These are phyloP conservation scores for Mrakia hoshinonis DNA, from an alignment of 768 basidiomycete genomes.

Conservation along the genomic window DNA sequence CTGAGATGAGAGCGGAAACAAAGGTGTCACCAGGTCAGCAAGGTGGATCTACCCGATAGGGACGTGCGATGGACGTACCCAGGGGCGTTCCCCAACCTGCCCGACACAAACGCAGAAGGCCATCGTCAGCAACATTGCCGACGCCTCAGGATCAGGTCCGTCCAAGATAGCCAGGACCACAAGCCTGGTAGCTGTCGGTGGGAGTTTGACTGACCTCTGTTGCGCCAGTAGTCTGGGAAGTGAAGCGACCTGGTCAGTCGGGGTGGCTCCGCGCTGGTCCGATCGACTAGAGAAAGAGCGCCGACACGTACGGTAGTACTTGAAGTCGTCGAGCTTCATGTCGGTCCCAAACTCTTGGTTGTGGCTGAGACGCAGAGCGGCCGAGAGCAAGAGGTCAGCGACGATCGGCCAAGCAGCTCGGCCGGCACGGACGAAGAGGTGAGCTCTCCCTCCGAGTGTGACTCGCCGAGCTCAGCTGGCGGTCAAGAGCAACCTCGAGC, in stretches of 20 bases:
- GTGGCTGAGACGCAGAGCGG: not conserved
- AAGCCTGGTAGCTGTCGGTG: too few species aligned
- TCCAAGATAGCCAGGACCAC: too few species aligned
- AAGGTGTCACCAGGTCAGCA: not conserved
- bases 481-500: not conserved
- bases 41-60: not conserved
- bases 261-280: not conserved
- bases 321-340: slow-evolving; percentile 21
- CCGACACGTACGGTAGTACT: slow-evolving; percentile 9
- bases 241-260: not conserved
- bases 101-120: not conserved
- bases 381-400: not conserved
- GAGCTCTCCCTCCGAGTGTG: not conserved
- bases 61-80: not conserved
- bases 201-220: slow-evolving; percentile 9
- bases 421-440: not conserved
- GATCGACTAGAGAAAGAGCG: not conserved
- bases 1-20: not conserved
- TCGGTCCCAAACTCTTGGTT: slow-evolving; percentile 18
- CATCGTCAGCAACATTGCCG: not conserved
- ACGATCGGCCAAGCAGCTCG: not conserved
- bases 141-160: too few species aligned
- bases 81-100: slow-evolving; percentile 15
- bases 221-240: slow-evolving; percentile 15
- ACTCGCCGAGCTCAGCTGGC: not conserved